Conservation (phyloP, 2,329 filamentous ascomycete species). For the Fusarium transvaalense region DNA sequence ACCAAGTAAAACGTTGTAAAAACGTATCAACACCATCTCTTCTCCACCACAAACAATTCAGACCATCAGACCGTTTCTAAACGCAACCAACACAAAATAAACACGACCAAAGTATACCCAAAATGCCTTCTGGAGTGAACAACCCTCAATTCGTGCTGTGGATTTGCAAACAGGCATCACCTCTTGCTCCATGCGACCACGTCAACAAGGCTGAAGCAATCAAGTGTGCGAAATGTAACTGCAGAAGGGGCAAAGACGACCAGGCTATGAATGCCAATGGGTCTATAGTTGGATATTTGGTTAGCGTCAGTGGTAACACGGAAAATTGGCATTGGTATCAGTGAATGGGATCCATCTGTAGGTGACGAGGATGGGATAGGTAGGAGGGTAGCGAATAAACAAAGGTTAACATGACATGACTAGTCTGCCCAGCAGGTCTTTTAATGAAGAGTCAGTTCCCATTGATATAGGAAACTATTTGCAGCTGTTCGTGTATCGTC, state of each 20-base stretch:
- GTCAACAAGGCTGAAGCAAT: background rate
- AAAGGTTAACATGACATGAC: background rate
- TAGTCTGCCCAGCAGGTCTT: background rate
- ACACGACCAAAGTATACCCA: background rate
- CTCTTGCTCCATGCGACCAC: background rate
- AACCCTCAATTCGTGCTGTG: background rate
- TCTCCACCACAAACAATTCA: no score
- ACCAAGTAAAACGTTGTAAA: background rate
- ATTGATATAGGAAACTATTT: accelerated
- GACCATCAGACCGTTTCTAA: background rate
- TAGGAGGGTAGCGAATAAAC: accelerated
- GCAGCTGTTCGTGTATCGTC: background rate
- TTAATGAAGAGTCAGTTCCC: background rate
- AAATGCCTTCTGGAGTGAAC: background rate
- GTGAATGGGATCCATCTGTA: accelerated
- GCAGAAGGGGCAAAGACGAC: background rate
- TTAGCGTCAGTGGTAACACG: background rate
- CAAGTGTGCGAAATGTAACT: background rate
- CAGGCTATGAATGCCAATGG: background rate
- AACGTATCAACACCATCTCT: background rate
- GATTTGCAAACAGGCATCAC: background rate
- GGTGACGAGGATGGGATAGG: background rate
- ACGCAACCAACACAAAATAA: background rate
- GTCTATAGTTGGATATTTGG: background rate
- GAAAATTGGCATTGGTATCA: background rate